Evolutionary conservation across 1,284 basidiomycete species (phyloP).

Genomic region (Ganoderma lingzhi): DNA sequence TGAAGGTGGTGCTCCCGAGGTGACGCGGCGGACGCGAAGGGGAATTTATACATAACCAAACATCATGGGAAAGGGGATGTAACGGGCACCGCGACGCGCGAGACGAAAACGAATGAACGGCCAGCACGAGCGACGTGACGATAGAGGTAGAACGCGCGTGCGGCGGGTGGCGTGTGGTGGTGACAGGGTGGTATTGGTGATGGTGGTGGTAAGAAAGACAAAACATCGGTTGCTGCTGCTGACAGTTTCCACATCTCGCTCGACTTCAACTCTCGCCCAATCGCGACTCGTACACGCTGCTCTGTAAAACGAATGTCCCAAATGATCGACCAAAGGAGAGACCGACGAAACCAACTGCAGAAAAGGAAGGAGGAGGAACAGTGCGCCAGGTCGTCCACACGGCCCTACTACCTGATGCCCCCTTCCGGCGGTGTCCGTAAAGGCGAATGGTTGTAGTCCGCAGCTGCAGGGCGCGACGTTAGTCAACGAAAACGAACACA

Average conservation of each 20-base stretch:
- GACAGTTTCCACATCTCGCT: slow-evolving; percentile 22
- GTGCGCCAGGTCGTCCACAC: not conserved
- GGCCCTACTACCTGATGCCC: slow-evolving; percentile 28
- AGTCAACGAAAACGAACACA: no score
- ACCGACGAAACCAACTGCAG: slow-evolving; percentile 4
- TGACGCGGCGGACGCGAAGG: slow-evolving; percentile 17
- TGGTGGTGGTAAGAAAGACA: not conserved
- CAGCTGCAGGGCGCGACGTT: slow-evolving; percentile 22
- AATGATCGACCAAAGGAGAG: slow-evolving; percentile 21
- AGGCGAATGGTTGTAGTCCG: slow-evolving; percentile 29
- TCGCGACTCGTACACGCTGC: slow-evolving; percentile 29
- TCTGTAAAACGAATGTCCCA: slow-evolving; percentile 29
- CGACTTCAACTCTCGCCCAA: slow-evolving; percentile 19
- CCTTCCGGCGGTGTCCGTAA: slow-evolving; percentile 26
- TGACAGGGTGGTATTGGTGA: not conserved
- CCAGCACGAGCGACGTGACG: slow-evolving; percentile 1
- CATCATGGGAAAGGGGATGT: slow-evolving; percentile 21
- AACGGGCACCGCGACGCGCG: slow-evolving; percentile 13
- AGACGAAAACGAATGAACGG: slow-evolving; percentile 8
- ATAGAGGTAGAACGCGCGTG: not conserved
- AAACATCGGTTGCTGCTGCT: not conserved
- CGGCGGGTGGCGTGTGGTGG: not conserved
- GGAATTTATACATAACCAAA: slow-evolving; percentile 28
- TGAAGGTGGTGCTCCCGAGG: slow-evolving; percentile 14
- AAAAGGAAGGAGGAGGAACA: slow-evolving; percentile 4